A percentile compares a stretch with the other conserved stretches of the same genome.
Conservation (phyloP, 2,329 filamentous ascomycete genomes). For the Fusarium kyushuense region DNA sequence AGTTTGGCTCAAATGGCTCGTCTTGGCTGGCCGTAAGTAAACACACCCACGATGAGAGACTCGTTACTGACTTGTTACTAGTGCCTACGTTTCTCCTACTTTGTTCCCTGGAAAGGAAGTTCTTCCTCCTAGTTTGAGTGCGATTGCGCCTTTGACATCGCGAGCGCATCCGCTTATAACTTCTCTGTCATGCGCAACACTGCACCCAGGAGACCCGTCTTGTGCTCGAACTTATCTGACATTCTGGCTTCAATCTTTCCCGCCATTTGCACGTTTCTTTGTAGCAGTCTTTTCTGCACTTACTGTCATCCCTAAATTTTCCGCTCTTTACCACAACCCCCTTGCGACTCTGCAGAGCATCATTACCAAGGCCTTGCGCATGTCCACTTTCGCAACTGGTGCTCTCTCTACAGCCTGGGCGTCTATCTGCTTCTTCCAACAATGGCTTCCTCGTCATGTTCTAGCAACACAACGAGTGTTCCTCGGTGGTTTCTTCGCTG, state of each 20-base stretch:
- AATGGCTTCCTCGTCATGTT: constrained; percentile 77
- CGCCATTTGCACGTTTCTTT: constrained; percentile 81
- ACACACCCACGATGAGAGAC: no score
- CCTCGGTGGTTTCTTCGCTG: constrained; percentile 86
- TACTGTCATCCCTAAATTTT: constrained; percentile 74
- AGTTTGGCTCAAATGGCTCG: constrained; percentile 84
- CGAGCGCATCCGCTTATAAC: constrained; percentile 89
- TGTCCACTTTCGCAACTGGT: constrained; percentile 79
- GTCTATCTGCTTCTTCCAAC: constrained; percentile 88
- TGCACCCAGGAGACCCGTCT: constrained; percentile 89
- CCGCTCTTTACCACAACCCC: constrained; percentile 76
- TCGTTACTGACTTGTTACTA: constrained; percentile 49
- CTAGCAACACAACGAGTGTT: constrained; percentile 90
- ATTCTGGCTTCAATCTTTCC: constrained; percentile 88
- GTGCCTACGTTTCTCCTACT: constrained; percentile 84
- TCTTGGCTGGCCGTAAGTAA: constrained; percentile 82
- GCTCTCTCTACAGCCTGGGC: constrained; percentile 91
- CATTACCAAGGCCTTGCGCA: constrained; percentile 76
- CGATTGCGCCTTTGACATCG: constrained; percentile 81
- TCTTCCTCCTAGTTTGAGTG: constrained; percentile 73
- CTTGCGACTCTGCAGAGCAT: constrained; percentile 74
- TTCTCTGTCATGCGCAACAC: constrained; percentile 86
- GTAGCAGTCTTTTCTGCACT: constrained; percentile 79
- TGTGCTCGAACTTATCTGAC: constrained; percentile 89
- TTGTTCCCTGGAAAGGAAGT: constrained; percentile 80